These are phyloP conservation scores for Rutstroemia sp. DNA, from an alignment of 2,329 filamentous ascomycete genomes.

Conservation along the genomic window DNA sequence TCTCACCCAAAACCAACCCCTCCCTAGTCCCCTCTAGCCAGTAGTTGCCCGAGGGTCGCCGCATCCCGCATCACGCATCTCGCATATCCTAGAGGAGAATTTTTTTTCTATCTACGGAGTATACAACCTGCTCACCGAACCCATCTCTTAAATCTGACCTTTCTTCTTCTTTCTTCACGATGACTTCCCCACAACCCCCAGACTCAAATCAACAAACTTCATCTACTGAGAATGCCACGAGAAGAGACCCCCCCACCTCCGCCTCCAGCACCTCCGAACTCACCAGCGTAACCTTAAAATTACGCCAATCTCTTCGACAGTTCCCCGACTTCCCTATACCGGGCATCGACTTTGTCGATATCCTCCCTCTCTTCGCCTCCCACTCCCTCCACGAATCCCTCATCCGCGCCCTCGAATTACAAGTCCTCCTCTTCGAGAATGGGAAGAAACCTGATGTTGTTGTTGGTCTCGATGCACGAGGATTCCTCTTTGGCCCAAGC, in stretches of 20 bases:
- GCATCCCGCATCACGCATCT: conserved; percentile 5
- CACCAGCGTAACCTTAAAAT: conserved; percentile 53
- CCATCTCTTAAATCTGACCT: conserved; percentile 7
- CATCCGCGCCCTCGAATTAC: conserved; percentile 76
- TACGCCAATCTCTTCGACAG: conserved; percentile 69
- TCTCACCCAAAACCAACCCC: background rate
- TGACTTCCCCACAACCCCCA: conserved; percentile 20
- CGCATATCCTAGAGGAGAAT: background rate
- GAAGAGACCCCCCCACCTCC: conserved; percentile 27
- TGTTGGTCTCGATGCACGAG: conserved; percentile 86
- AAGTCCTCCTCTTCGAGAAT: conserved; percentile 59
- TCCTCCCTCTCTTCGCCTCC: conserved; percentile 89
- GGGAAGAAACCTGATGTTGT: conserved; percentile 72
- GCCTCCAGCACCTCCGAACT: conserved; percentile 29
- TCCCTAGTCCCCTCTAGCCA: background rate
- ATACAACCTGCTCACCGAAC: background rate
- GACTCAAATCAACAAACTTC: conserved; percentile 12
- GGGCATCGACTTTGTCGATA: conserved; percentile 95
- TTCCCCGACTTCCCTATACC: conserved; percentile 88
- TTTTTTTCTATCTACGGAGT: conserved; percentile 5
- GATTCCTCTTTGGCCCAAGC: conserved; percentile 90
- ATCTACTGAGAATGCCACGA: conserved; percentile 25
- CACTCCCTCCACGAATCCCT: conserved; percentile 67
- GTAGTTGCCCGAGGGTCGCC: conserved; percentile 6
- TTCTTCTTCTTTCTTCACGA: conserved; percentile 26